phyloP scores from a whole-genome alignment of 2,329 filamentous ascomycete genomes.

The Pseudogymnoascus sp. region DNA sequence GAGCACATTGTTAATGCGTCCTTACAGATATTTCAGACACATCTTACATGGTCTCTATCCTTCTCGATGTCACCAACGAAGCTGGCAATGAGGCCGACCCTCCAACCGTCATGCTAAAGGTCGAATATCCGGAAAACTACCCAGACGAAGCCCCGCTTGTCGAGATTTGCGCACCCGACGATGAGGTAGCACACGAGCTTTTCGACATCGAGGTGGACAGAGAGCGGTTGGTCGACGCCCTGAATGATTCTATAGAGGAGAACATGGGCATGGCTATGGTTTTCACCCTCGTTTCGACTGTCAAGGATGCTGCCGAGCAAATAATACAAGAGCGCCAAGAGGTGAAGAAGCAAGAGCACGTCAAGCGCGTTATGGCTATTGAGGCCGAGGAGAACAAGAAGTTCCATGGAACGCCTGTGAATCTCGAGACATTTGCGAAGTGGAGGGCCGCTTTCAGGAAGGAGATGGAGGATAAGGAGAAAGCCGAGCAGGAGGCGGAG shows the following conservation, averaged over 20 bases:
- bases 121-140: slow-evolving; percentile 84
- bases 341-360: slow-evolving; percentile 49
- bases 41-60: slow-evolving; percentile 78
- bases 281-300: slow-evolving; percentile 76
- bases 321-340: slow-evolving; percentile 68
- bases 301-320: slow-evolving; percentile 88
- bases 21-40: slow-evolving; percentile 70
- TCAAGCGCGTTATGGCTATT: slow-evolving; percentile 47
- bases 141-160: slow-evolving; percentile 80
- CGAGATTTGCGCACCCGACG: slow-evolving; percentile 67
- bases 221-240: slow-evolving; percentile 58
- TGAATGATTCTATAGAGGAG: slow-evolving; percentile 75
- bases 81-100: slow-evolving; percentile 55
- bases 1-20: not conserved
- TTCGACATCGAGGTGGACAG: slow-evolving; percentile 80
- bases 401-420: slow-evolving; percentile 87
- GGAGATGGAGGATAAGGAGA: slow-evolving; percentile 71
- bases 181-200: slow-evolving; percentile 59
- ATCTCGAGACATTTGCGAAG: slow-evolving; percentile 70
- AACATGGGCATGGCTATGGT: slow-evolving; percentile 97
- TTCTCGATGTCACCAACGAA: slow-evolving; percentile 67
- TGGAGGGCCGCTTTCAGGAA: slow-evolving; percentile 73
- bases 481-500: slow-evolving; percentile 63
- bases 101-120: slow-evolving; percentile 70
- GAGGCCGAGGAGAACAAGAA: slow-evolving; percentile 95